Evolutionary conservation across 2,329 filamentous ascomycete species (phyloP).

Genomic region (Hortaea werneckii): DNA sequence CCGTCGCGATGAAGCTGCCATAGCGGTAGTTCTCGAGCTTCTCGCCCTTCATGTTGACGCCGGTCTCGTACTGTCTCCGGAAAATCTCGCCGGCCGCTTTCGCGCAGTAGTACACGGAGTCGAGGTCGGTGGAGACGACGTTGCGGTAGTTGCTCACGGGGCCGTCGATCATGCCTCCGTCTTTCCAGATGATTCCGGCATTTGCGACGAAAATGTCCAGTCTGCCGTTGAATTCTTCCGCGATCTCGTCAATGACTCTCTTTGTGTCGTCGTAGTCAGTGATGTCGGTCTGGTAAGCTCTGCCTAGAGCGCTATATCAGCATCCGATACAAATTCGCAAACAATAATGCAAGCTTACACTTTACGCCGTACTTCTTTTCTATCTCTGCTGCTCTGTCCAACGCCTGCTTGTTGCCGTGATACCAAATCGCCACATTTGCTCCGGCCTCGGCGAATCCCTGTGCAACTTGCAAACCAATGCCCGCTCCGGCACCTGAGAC

Average conservation of each 20-base stretch:
- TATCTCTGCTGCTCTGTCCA: slow-evolving; percentile 23
- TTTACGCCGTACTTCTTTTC: slow-evolving; percentile 25
- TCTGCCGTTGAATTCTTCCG: slow-evolving; percentile 59
- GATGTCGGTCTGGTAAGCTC: slow-evolving; percentile 41
- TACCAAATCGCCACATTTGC: slow-evolving; percentile 39
- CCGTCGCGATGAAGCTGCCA: slow-evolving; percentile 55
- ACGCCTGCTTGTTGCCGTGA: slow-evolving; percentile 26
- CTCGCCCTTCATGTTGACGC: slow-evolving; percentile 36
- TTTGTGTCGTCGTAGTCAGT: slow-evolving; percentile 33
- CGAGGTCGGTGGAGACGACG: slow-evolving; percentile 62
- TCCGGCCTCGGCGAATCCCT: slow-evolving; percentile 29
- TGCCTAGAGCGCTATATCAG: slow-evolving; percentile 23
- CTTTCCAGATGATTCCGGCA: slow-evolving; percentile 63
- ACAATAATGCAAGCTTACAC: slow-evolving; percentile 12
- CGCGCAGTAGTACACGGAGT: slow-evolving; percentile 70
- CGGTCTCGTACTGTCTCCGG: slow-evolving; percentile 59
- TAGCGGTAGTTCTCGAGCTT: slow-evolving; percentile 17
- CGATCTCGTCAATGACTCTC: slow-evolving; percentile 31
- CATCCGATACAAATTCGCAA: background rate
- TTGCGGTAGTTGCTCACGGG: slow-evolving; percentile 53
- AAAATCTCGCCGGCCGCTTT: slow-evolving; percentile 60
- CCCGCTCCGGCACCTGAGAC: slow-evolving; percentile 26
- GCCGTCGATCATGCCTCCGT: slow-evolving; percentile 58
- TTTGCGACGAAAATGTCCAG: slow-evolving; percentile 75
- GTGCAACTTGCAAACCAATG: slow-evolving; percentile 25